A percentile compares a stretch with the other conserved stretches of the same genome.
These are phyloP conservation scores for Solanum hybrid DNA, from an alignment of 305 asterid species.

Conservation along the genomic window DNA sequence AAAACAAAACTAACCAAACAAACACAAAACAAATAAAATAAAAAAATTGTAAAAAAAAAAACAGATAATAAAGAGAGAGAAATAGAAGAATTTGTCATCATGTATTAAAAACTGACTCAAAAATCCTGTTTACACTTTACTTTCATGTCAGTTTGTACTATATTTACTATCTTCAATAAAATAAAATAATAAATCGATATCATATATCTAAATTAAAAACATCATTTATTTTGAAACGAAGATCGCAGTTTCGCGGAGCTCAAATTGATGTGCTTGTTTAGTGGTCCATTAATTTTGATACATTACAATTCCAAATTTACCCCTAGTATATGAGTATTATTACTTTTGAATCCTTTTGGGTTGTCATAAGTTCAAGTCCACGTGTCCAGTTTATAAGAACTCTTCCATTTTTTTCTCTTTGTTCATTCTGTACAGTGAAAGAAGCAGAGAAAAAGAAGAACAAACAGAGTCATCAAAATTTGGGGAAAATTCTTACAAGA, in stretches of 20 bases:
- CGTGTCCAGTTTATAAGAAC: background rate
- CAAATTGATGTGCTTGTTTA: background rate
- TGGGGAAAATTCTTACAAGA: background rate
- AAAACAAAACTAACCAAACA: conserved; percentile 5
- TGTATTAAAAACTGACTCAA: background rate
- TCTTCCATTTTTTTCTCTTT: background rate
- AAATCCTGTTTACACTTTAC: background rate
- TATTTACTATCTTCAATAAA: background rate
- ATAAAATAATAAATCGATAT: background rate
- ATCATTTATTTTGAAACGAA: background rate
- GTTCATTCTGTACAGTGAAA: background rate
- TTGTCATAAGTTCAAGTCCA: background rate
- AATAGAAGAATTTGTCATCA: background rate
- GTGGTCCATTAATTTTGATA: background rate
- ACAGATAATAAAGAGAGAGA: background rate
- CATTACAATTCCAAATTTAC: background rate
- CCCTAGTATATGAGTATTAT: background rate
- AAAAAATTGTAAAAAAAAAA: background rate
- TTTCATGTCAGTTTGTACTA: background rate
- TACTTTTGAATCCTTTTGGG: background rate
- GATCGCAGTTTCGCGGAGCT: fast-evolving
- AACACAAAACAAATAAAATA: background rate
- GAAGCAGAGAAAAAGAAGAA: background rate
- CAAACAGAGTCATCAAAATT: background rate
- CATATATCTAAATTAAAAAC: background rate